Evolutionary conservation across 305 asterid species (phyloP), one percentile per base, ranked within the genome.

Genomic region (Fraxinus floribunda): DNA sequence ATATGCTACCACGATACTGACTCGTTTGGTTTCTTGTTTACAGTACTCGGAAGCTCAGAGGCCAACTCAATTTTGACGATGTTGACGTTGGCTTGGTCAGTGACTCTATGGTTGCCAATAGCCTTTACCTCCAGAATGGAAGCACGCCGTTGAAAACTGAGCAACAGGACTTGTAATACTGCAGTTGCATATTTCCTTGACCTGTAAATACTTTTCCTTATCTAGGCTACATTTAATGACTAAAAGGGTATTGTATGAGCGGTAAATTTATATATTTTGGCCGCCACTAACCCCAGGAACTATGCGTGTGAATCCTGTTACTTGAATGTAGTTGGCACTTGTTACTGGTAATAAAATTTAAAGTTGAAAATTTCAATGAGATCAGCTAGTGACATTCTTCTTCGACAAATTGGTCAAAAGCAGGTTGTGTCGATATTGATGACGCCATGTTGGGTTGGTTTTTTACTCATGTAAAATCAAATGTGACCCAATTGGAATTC

Each of bases 51-150:
- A 97, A 91, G 88, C 88, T 89, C 24, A 89, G 97, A 85, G 97
- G 93, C 9, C 83, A 91, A 74, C 93, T 97, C 78, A 92, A 93
- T 84, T 97, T 97, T 68, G 97, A 96, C 16, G 92, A 91, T 1
- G 97, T 90, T 22, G 98, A 93, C 66, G 95, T 86, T 60, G 98
- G 99, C 30, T 88, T 97, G 88, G 99, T 94, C 20, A 94, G 95
- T 5, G 99, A 97, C 88, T 90, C 98, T 3, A 80, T 94, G 70
- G 99, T 94, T 22, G 97, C 98, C 44, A 73, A 73, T 73, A 87
- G 89, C 39, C 86, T 89, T 35, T 83, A 75, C 79, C 87, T 89
- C 70, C 93, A 90, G 84, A 93, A 91, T 4, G 96, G 97, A 16
- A 91, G 85, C 57, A 70, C 78, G 16, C 83, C 83, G 10, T 79